Percentiles rank a stretch among this genome's conserved stretches.
phyloP scores from a whole-genome alignment of 139 green algal genomes.

The Chlorella sp. region DNA sequence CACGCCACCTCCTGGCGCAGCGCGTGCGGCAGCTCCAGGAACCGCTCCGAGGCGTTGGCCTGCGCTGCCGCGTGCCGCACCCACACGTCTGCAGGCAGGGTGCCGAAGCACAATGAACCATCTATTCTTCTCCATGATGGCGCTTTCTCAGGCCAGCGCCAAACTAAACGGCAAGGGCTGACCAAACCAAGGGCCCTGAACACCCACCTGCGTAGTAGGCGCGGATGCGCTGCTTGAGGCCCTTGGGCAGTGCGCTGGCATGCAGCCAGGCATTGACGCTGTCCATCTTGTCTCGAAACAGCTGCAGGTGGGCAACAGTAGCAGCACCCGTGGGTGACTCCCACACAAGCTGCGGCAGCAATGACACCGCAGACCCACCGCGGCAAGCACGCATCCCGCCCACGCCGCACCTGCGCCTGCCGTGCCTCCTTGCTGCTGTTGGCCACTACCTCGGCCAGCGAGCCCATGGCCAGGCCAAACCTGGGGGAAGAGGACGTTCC shows the following conservation, averaged over 20 bases:
- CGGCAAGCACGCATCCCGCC: no score
- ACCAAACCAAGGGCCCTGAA: no score
- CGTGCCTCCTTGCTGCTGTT: conserved; percentile 31
- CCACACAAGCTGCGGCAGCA: no score
- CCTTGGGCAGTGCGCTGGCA: background rate
- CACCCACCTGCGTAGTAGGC: conserved; percentile 32
- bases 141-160: no score
- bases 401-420: conserved; percentile 2
- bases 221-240: conserved; percentile 23
- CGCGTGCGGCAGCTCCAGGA: conserved; percentile 36
- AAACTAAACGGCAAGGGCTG: no score
- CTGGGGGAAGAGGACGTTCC: no score
- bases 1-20: conserved; percentile 35
- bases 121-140: no score
- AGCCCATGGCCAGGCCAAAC: conserved; percentile 33
- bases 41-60: background rate
- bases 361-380: no score
- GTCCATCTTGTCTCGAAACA: conserved; percentile 34
- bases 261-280: conserved; percentile 37
- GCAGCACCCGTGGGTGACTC: no score
- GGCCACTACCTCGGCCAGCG: conserved; percentile 17
- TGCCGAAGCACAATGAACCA: no score
- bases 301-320: background rate
- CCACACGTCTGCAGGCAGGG: conserved; percentile 16
- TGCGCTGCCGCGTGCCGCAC: background rate